Evolutionary conservation across 2,329 filamentous ascomycete species (phyloP), one percentile per base, ranked within the genome.

Genomic region (Cryphonectria japonica): DNA sequence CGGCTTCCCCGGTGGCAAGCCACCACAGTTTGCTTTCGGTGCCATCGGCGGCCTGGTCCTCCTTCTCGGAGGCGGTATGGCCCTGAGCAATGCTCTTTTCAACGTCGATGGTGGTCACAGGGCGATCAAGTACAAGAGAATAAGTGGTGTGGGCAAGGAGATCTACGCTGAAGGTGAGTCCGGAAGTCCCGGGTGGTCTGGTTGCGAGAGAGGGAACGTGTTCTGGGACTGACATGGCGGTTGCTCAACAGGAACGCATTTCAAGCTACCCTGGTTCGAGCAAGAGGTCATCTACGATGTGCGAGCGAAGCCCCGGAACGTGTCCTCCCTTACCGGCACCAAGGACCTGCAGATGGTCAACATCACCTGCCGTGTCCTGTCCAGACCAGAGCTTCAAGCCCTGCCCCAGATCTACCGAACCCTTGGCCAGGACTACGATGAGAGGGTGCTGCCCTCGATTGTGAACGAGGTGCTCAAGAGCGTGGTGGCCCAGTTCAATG

Each of bases 331-430:
- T 76, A 99, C 96, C 72, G 96, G 96, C 77, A 99, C 96, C 79
- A 99, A 99, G 87, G 96, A 99, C 84, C 85, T 99, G 83, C 96
- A 99, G 86, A 99, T 99, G 96, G 96, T 98, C 80, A 99, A 99
- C 89, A 98, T 99, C 81, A 99, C 95, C 79, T 99, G 96, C 84
- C 95, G 96, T 93, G 96, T 99, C 71, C 93, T 99, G 68, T 98
- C 95, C 71, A 88, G 94, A 77, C 96, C 96, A 70, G 90, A 94
- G 71, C 86, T 99, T 78, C 90, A 93, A 75, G 93, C 95, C 43
- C 89, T 99, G 59, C 96, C 96, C 26, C 94, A 97, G 84, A 99
- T 99, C 79, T 99, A 98, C 88, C 89, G 96, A 75, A 99, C 96
- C 0, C 88, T 99, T 50, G 96, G 96, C 69, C 91, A 91, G 70